Evolutionary conservation across 2,329 filamentous ascomycete genomes (phyloP), one percentile per base, ranked within the genome.

Genomic region (Anisogramma anomala): DNA sequence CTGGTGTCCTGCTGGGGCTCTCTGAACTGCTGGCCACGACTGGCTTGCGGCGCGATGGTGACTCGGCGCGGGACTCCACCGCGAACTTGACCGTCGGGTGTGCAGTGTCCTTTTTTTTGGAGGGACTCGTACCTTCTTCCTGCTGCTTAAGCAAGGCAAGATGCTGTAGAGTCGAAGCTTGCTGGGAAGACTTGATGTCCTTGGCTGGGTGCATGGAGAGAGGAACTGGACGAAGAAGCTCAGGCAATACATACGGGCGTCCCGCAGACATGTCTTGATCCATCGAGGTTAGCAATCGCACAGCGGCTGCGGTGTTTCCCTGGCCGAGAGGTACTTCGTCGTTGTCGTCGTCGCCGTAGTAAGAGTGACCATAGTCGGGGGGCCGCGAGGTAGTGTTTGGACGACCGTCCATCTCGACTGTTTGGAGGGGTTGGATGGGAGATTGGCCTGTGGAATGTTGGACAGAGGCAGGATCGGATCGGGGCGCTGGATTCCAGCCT

Each of bases 271-370:
- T 47, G 23, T 68, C 60, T 34, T 77, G 74, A 53, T 79, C 76
- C 57, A 76, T 66, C 6, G 74, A 78, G 39, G 75, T 79, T 60
- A 81, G 62, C 52, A 81, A 62, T 52, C 77, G 68, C 41, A 80
- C 68, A 47, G 68, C 71, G 25, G 74, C 67, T 33, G 66, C 59
- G 53, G 69, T 71, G 43, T 53, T 54, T 27, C 57, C 52, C 42
- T 66, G 61, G 45, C 64, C 63, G 28, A 62, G 62, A 14, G 66
- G 65, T 20, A 64, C 68, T 48, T 66, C 61, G 50, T 70, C 61
- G 50, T 66, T 58, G 19, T 75, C 71, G 39, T 74, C 71, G 52
- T 73, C 68, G 37, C 37, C 44, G 53, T 80, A 79, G 39, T 59
- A 58, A 15, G 71, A 71, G 39, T 75, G 63, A 48, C 64, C 64